These are phyloP conservation scores for Porogramme epimiltina DNA, from an alignment of 1,284 basidiomycete genomes.

Conservation along the genomic window DNA sequence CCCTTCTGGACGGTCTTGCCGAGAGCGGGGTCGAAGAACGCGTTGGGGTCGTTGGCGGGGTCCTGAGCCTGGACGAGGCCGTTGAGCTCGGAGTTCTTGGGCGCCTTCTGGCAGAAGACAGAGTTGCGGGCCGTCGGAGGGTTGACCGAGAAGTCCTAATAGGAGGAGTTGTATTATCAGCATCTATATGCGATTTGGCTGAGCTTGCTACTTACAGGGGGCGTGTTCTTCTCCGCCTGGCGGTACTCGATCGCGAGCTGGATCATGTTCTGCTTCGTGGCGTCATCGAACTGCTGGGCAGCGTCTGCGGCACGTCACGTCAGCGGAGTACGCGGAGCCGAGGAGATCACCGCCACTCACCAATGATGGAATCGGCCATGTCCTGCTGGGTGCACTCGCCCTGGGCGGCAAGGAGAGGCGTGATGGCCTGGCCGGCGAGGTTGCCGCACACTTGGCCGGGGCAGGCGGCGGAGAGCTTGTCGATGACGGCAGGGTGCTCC, in stretches of 20 bases:
- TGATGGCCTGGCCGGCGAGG: conserved; percentile 47
- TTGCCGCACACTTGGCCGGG: conserved; percentile 51
- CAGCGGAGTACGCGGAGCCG: neutral
- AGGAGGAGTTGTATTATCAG: neutral
- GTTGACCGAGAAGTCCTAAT: conserved; percentile 54
- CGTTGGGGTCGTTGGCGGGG: conserved; percentile 39
- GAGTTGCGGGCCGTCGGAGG: conserved; percentile 47
- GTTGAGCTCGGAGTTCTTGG: conserved; percentile 39
- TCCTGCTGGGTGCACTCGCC: conserved; percentile 63
- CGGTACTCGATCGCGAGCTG: conserved; percentile 56
- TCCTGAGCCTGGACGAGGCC: conserved; percentile 45
- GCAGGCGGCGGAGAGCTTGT: conserved; percentile 49
- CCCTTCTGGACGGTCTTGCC: conserved; percentile 47
- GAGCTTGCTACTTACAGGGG: conserved; percentile 46
- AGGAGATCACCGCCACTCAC: conserved; percentile 32
- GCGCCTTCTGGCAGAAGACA: conserved; percentile 43
- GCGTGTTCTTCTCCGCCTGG: conserved; percentile 64
- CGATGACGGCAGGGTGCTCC: conserved; percentile 50
- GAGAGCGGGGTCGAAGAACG: conserved; percentile 60
- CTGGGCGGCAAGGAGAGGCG: conserved; percentile 56
- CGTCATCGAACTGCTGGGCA: conserved; percentile 51
- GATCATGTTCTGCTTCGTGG: conserved; percentile 55
- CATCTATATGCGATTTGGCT: neutral
- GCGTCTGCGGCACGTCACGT: conserved; percentile 39
- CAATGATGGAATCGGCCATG: conserved; percentile 59